These are phyloP conservation scores for Pseudohyphozyma bogoriensis DNA, from an alignment of 768 basidiomycete genomes.

Conservation along the genomic window DNA sequence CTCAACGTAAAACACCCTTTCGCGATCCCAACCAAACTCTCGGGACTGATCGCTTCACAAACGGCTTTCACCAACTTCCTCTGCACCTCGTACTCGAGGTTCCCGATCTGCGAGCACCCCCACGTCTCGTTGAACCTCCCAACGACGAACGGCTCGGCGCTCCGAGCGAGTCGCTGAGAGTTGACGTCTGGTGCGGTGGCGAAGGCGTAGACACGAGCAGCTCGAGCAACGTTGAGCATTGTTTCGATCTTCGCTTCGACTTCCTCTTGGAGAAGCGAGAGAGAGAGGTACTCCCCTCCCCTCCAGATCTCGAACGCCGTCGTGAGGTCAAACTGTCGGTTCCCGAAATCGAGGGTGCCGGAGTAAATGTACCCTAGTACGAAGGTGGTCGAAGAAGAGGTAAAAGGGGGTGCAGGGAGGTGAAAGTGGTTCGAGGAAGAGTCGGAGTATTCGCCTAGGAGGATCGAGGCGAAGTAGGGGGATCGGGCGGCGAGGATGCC, in stretches of 20 bases:
- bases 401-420: conserved; percentile 85
- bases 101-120: conserved; percentile 67
- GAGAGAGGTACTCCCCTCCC: conserved; percentile 65
- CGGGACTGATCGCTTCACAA: conserved; percentile 54
- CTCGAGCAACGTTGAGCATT: conserved; percentile 78
- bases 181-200: conserved; percentile 64
- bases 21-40: conserved; percentile 59
- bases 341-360: conserved; percentile 84
- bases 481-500: conserved; percentile 85
- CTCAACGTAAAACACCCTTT: conserved; percentile 44
- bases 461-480: conserved; percentile 70
- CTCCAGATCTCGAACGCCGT: conserved; percentile 84
- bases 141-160: conserved; percentile 63
- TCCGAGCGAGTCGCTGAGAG: conserved; percentile 58
- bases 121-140: conserved; percentile 81
- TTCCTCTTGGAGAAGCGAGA: conserved; percentile 65
- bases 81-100: conserved; percentile 54
- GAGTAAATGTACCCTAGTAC: conserved; percentile 90
- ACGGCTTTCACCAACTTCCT: conserved; percentile 64
- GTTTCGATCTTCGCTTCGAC: conserved; percentile 70
- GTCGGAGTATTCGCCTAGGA: conserved; percentile 55
- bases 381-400: conserved; percentile 81
- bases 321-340: conserved; percentile 81
- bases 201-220: conserved; percentile 75
- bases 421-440: conserved; percentile 49